phyloP scores from a whole-genome alignment of 1,139 yeast genomes.

The Scheffersomyces illinoinensis region DNA sequence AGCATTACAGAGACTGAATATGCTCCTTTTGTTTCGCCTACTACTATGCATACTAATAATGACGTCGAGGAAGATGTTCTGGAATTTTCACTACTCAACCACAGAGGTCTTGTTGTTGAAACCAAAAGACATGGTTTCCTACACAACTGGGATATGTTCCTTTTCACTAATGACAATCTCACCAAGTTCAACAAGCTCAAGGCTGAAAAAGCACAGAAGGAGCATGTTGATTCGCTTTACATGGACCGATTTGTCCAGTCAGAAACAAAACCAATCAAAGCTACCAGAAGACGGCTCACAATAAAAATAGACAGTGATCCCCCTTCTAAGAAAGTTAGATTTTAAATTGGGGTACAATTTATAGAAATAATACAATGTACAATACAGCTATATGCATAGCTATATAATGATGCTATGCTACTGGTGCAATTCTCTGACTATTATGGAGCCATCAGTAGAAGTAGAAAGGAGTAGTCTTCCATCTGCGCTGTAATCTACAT shows the following conservation, averaged over 20 bases:
- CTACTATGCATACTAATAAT: constrained; percentile 9
- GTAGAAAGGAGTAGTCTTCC: constrained; percentile 42
- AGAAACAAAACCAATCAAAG: constrained; percentile 10
- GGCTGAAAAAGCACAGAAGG: constrained; percentile 22
- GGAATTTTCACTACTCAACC: constrained; percentile 26
- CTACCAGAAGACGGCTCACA: background rate
- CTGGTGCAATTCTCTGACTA: constrained; percentile 36
- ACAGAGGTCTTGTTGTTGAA: constrained; percentile 13
- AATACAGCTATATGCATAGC: background rate
- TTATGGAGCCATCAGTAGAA: constrained; percentile 52
- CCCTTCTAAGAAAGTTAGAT: constrained; percentile 23
- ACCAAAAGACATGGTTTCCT: constrained; percentile 5
- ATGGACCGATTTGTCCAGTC: constrained; percentile 18
- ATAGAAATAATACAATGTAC: background rate
- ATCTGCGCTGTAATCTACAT: constrained; percentile 49
- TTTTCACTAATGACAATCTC: constrained; percentile 47
- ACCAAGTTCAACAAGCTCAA: constrained; percentile 30
- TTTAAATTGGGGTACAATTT: constrained; percentile 9
- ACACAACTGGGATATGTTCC: constrained; percentile 43
- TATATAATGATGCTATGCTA: background rate
- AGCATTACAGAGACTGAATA: constrained; percentile 28
- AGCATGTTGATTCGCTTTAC: constrained; percentile 23
- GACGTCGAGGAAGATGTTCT: constrained; percentile 6
- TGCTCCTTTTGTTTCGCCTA: constrained; percentile 26
- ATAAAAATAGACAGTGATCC: background rate